Base-by-base conservation (phyloP, 2,329 filamentous ascomycete genomes). In the Escovopsis weberi region DNA sequence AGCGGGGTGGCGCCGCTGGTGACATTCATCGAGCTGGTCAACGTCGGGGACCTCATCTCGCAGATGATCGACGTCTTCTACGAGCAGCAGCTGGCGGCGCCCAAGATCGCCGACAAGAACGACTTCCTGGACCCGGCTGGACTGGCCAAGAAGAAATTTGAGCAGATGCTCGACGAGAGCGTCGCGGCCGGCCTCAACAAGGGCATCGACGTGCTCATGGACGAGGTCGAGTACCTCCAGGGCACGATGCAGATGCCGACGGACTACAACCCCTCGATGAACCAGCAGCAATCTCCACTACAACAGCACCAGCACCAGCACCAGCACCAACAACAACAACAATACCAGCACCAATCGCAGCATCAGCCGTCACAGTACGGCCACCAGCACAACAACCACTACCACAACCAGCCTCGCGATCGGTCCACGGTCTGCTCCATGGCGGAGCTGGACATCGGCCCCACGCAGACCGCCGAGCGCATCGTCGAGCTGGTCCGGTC, bases 1-100 rank as follows among this genome's bases (percentile, higher is more conserved):
- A 68, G 75, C 32, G 85, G 84, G 1, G 88, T 95, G 7, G 86
- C 87, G 43, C 91, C 91, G 2, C 72, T 98, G 4, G 87, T 95
- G 38, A 95, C 85, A 1, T 98, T 98, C 55, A 78, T 98, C 47
- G 91, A 98, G 63, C 75, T 98, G 26, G 91, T 98, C 59, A 98
- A 98, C 57, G 89, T 98, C 1, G 91, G 91, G 45, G 91, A 98
- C 59, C 71, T 98, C 45, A 98, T 98, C 53, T 86, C 93, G 46
- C 91, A 98, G 60, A 98, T 98, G 91, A 78, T 98, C 45, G 91
- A 98, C 58, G 87, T 98, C 32, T 98, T 98, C 59, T 98, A 94
- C 63, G 84, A 94, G 58, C 91, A 96, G 63, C 91, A 98, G 64
- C 74, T 98, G 26, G 78, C 87, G 6, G 75, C 78, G 1, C 76